Conservation (phyloP, 192 early-diverging fungal genomes). For the Coemansia interrupta region DNA sequence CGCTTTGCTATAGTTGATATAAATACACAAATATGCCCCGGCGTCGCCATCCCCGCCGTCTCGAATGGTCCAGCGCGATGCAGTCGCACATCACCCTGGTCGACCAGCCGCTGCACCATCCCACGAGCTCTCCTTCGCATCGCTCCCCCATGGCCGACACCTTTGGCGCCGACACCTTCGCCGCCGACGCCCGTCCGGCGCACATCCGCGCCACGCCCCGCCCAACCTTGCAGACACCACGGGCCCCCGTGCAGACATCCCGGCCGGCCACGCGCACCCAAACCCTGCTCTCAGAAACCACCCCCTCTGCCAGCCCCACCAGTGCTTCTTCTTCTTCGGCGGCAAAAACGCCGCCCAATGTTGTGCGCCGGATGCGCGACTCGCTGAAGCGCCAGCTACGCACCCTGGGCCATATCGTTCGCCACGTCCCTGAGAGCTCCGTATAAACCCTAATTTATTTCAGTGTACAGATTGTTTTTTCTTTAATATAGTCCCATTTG, state of each 20-base stretch:
- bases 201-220: not conserved
- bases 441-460: too few relatives aligned
- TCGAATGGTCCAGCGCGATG: constrained; percentile 45
- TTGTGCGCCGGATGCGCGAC: constrained; percentile 27
- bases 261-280: constrained; percentile 4
- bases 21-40: constrained; percentile 22
- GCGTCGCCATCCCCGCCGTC: constrained; percentile 31
- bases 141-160: not conserved
- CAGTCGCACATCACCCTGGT: constrained; percentile 38
- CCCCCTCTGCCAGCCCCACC: too few relatives aligned
- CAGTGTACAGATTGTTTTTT: not conserved
- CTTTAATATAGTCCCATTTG: constrained; percentile 22
- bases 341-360: constrained; percentile 3
- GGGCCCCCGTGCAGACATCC: not conserved
- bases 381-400: constrained; percentile 24
- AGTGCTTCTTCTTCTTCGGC: not conserved
- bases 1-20: too few relatives aligned
- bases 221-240: not conserved
- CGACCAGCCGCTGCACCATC: constrained; percentile 12
- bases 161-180: constrained; percentile 5
- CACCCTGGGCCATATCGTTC: constrained; percentile 10
- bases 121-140: not conserved
- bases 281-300: not conserved
- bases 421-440: constrained; percentile 11
- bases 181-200: constrained; percentile 4